Percentiles rank a stretch among this genome's conserved stretches.
These are phyloP conservation scores for Pestalotiopsis sp. DNA, from an alignment of 2,329 filamentous ascomycete genomes.

Conservation along the genomic window DNA sequence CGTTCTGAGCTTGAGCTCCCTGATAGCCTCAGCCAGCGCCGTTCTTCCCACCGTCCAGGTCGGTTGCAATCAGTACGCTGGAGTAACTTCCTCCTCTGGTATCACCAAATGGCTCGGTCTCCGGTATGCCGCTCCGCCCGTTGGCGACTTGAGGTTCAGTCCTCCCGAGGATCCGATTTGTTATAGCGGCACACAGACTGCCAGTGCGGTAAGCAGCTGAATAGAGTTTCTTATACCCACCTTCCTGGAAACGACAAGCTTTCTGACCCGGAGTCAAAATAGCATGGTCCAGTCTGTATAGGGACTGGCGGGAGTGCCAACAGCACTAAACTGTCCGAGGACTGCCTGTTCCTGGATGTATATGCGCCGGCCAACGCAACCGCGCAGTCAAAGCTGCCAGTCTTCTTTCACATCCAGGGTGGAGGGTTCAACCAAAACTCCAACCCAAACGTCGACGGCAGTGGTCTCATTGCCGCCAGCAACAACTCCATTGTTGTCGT, in stretches of 20 bases:
- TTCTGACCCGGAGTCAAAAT: neutral
- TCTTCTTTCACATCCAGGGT: constrained; percentile 63
- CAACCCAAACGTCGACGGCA: constrained; percentile 59
- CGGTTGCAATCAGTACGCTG: constrained; percentile 68
- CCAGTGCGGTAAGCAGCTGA: constrained; percentile 48
- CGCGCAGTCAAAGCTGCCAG: constrained; percentile 57
- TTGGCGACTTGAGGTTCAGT: constrained; percentile 67
- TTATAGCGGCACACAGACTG: constrained; percentile 49
- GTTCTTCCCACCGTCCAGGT: constrained; percentile 55
- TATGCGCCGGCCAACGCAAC: constrained; percentile 60
- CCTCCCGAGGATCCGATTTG: constrained; percentile 64
- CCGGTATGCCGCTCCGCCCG: constrained; percentile 71
- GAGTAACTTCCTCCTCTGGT: constrained; percentile 52
- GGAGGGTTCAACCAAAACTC: constrained; percentile 60
- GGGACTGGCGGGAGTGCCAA: constrained; percentile 21
- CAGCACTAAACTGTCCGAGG: constrained; percentile 45
- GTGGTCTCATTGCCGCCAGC: constrained; percentile 61
- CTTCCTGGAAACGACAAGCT: neutral
- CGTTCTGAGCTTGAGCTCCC: neutral
- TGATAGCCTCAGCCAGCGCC: constrained; percentile 15
- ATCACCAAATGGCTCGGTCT: constrained; percentile 75
- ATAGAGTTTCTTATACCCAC: neutral
- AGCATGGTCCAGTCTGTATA: constrained; percentile 30
- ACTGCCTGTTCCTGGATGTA: constrained; percentile 71
- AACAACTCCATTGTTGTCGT: constrained; percentile 68